Conservation (phyloP, 768 basidiomycete species). For the Phlegmacium glaucopus region DNA sequence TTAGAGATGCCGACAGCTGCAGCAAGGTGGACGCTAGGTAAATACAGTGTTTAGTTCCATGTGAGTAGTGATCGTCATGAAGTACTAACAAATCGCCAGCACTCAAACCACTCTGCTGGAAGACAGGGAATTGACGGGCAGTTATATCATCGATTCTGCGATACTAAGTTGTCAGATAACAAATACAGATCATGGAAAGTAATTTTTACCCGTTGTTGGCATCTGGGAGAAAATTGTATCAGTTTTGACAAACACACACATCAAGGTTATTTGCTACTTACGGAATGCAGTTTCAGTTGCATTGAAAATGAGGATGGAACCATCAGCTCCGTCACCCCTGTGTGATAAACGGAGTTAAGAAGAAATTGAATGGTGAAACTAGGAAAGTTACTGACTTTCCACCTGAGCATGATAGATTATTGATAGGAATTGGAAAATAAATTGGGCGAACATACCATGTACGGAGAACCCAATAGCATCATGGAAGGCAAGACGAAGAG, state of each 20-base stretch:
- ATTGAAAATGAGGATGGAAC: conserved; percentile 23
- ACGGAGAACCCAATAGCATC: conserved; percentile 14
- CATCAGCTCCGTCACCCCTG: conserved; percentile 25
- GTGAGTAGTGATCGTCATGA: not conserved
- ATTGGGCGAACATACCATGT: conserved; percentile 11
- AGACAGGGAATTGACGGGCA: conserved; percentile 11
- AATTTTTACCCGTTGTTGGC: conserved; percentile 16
- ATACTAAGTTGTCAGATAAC: not conserved
- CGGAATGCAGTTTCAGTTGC: conserved; percentile 16
- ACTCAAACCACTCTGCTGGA: conserved; percentile 8
- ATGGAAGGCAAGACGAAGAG: conserved; percentile 15
- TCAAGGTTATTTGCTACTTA: not conserved
- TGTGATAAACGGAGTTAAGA: not conserved
- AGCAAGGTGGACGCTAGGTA: conserved; percentile 18
- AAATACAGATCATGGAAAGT: not conserved
- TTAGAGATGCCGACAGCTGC: conserved; percentile 24
- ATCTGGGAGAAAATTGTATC: not conserved
- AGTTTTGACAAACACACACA: not conserved
- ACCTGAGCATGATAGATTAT: not conserved
- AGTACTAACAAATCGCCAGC: conserved; percentile 16
- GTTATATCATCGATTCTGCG: conserved; percentile 15
- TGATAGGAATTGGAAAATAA: not conserved
- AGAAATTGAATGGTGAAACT: not conserved
- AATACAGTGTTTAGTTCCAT: not conserved
- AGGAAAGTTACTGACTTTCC: conserved; percentile 6